Evolutionary conservation across 2,329 filamentous ascomycete species (phyloP).

Genomic region (Pseudogymnoascus sp.): DNA sequence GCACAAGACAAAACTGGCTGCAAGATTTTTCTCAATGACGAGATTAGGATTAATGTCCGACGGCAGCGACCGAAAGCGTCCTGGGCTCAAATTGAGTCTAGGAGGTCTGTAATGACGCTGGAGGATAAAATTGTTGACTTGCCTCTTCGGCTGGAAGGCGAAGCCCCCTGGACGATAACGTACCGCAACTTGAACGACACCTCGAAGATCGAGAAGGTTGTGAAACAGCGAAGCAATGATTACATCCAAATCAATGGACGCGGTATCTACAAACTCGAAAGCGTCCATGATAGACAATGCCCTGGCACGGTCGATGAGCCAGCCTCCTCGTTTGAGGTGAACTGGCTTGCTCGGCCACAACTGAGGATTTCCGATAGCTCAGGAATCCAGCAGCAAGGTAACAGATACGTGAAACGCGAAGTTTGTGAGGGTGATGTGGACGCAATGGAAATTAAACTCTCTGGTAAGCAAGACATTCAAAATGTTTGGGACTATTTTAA

Average conservation of each 20-base stretch:
- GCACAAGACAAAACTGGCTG: constrained; percentile 83
- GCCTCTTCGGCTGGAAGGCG: constrained; percentile 78
- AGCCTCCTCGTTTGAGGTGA: constrained; percentile 69
- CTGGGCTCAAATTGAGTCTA: constrained; percentile 81
- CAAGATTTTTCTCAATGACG: constrained; percentile 77
- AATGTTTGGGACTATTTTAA: neutral
- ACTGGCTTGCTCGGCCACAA: constrained; percentile 77
- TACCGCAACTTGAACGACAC: constrained; percentile 61
- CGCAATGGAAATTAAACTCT: constrained; percentile 71
- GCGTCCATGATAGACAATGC: constrained; percentile 72
- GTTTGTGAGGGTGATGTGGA: constrained; percentile 95
- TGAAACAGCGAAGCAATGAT: constrained; percentile 56
- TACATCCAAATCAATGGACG: constrained; percentile 56
- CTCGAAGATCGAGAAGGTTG: constrained; percentile 36
- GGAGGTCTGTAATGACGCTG: constrained; percentile 64
- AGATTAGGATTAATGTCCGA: constrained; percentile 76
- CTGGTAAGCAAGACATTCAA: constrained; percentile 46
- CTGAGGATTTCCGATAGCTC: constrained; percentile 60
- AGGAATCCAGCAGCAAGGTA: constrained; percentile 47
- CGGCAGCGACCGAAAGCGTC: constrained; percentile 80
- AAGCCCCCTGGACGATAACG: constrained; percentile 73
- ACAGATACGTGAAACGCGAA: constrained; percentile 63
- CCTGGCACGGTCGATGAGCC: constrained; percentile 70
- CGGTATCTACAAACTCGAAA: constrained; percentile 73
- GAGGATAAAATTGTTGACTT: constrained; percentile 68